Base-by-base conservation (phyloP, 1,284 basidiomycete species). In the Nidula niveotomentosa region DNA sequence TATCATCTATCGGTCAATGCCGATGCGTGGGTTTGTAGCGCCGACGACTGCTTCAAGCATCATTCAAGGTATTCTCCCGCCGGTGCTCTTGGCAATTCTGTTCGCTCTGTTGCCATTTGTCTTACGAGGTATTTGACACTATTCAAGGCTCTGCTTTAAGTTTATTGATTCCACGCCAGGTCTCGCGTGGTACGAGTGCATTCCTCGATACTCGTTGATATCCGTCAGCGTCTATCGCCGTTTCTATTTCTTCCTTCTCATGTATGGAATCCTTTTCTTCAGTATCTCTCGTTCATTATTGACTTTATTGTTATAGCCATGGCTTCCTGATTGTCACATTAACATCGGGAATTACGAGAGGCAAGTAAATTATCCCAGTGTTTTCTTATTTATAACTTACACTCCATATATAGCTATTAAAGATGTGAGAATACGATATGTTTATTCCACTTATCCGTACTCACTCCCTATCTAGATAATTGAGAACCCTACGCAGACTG, bases 221-320 rank as follows among this genome's bases (percentile, higher is more conserved):
- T 89, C 91, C 58, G 77, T 91, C 43, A 86, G 84, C 58, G 78
- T 93, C 41, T 92, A 91, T 78, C 81, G 78, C 9, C 81, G 91
- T 10, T 93, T 86, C 69, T 91, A 87, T 66, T 69, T 88, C 56
- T 91, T 93, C 75, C 76, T 89, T 17, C 76, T 91, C 57, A 81
- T 91, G 85, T 87, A 62, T 61, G 23, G 4, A 81, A 73, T 6
- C 18, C 17, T 18, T 39, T 39, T 46, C 9, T 18, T 52, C 33
- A 17, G 17, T 50, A 18, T 12, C 34, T 48, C 48, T 48, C 35
- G 47, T 34, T 48, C 45, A 44, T 44, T 36, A 30, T 18, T 49
- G 4, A 18, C 8, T 34, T 53, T 30, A 17, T 50, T 8, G 44
- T 15, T 37, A 34, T 23, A 79, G 77, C 43, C 78, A 82, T 55